Evolutionary conservation across 2,329 filamentous ascomycete species (phyloP), one percentile per base, ranked within the genome.

Genomic region (Stagonosporopsis vannaccii): DNA sequence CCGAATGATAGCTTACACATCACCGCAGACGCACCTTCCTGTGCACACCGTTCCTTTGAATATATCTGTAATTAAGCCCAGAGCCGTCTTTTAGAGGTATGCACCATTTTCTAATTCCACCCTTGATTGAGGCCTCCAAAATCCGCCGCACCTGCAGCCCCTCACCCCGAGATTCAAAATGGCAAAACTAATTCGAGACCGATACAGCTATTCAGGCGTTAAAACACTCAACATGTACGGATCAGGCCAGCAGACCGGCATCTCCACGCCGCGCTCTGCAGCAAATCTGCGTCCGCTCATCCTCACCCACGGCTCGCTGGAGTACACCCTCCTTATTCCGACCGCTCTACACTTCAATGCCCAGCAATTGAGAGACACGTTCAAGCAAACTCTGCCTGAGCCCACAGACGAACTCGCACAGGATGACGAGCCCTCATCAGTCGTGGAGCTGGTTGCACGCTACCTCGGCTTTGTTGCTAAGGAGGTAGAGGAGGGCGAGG

Each of bases 361-460:
- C 70, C 90, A 92, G 59, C 91, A 97, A 81, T 84, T 98, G 74
- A 96, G 94, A 83, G 93, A 97, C 69, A 86, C 88, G 66, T 99
- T 99, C 80, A 85, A 87, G 64, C 85, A 90, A 43, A 92, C 88
- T 63, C 85, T 99, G 67, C 96, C 96, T 50, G 84, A 88, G 70
- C 91, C 95, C 55, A 99, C 96, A 75, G 95, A 99, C 76, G 95
- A 99, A 82, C 87, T 98, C 63, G 96, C 95, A 59, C 92, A 94
- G 75, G 96, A 99, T 82, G 95, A 99, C 70, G 96, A 99, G 82
- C 95, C 95, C n/a, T 98, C 95, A 33, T 99, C 96, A 22, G 87
- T 93, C 42, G 82, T 91, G 40, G 95, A 99, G 81, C 84, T 99
- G 58, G 92, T 99, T 28, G 93, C 92, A 60, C 87, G 94, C 75